phyloP scores from a whole-genome alignment of 1,284 basidiomycete genomes.

The Ceratobasidium sp. region DNA sequence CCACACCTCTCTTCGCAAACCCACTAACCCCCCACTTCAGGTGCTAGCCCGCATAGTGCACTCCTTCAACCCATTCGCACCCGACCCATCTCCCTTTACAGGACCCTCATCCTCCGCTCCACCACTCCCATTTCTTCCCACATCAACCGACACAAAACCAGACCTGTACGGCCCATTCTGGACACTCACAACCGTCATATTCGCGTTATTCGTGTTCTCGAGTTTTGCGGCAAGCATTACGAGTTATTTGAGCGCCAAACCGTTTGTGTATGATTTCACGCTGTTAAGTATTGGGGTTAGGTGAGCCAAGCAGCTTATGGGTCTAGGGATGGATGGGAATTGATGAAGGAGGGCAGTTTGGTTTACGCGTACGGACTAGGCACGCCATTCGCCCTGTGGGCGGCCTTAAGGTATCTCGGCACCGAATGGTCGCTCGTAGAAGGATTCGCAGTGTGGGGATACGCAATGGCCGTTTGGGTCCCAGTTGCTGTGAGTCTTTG shows the following conservation, averaged over 20 bases:
- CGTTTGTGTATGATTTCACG: constrained; percentile 84
- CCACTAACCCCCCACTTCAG: constrained; percentile 63
- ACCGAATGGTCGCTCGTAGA: constrained; percentile 89
- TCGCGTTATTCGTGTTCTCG: constrained; percentile 90
- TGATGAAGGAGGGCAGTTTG: constrained; percentile 53
- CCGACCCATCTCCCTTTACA: constrained; percentile 62
- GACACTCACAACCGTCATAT: constrained; percentile 92
- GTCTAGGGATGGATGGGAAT: background rate
- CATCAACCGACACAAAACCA: constrained; percentile 60
- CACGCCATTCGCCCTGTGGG: constrained; percentile 82
- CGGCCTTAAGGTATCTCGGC: constrained; percentile 81
- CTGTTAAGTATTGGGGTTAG: constrained; percentile 83
- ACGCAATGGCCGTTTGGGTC: constrained; percentile 56
- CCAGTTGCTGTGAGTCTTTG: constrained; percentile 70
- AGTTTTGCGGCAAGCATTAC: constrained; percentile 86
- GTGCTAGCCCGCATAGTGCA: constrained; percentile 68
- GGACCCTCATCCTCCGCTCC: constrained; percentile 8
- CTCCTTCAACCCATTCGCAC: constrained; percentile 63
- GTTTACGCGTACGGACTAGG: constrained; percentile 88
- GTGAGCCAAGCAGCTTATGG: background rate
- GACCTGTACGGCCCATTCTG: constrained; percentile 94
- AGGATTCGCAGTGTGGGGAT: constrained; percentile 61
- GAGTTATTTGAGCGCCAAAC: constrained; percentile 74
- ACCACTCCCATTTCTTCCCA: constrained; percentile 24
- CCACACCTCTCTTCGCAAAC: background rate